Base-by-base conservation (phyloP, 2,329 filamentous ascomycete species). In the Coniochaeta sp. region DNA sequence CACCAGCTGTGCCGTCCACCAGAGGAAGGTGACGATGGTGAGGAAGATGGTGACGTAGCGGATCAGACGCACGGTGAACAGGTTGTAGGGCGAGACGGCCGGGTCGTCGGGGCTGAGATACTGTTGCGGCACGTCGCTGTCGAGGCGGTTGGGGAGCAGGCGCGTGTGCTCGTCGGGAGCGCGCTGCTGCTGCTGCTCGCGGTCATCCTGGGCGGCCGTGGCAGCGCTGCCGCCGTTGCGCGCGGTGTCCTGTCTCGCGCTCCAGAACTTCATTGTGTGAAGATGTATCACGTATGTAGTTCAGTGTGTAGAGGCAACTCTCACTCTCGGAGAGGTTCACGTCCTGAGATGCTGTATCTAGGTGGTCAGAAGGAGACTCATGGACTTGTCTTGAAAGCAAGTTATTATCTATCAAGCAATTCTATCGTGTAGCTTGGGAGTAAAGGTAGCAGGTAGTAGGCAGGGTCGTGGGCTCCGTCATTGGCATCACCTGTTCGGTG, bases 1-100 rank as follows among this genome's bases (percentile, higher is more conserved):
- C 17, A 97, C 86, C n/a, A 99, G 81, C 36, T 96, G 79, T 59
- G 97, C 73, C 10, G 91, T 82, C 93, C 95, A 98, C 93, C 93
- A 98, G n/a, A 91, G 68, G 68, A 96, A 91, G 60, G 87, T 90
- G 66, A 93, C 71, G 58, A 86, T 73, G 22, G 93, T 79, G 69
- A 97, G 90, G 40, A 91, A 67, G 59, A 96, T 79, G 5, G 91
- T 93, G 62, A 95, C 73, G 70, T 87, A 90, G 70, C 92, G 86
- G 59, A 95, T 79, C 55, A 89, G 84, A 19, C 95, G 88, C 57
- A 99, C 89, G 61, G 86, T 91, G 89, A 92, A 96, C 40, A 98
- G 84, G 68, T 99, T 99, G 77, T 97, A 97, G 0, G 95, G 95
- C 3, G 91, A 90, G 74, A 96, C 90, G 65, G 89, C 89, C 71